A percentile compares a stretch with the other conserved stretches of the same genome.
These are phyloP conservation scores for Mytilinidion resinicola DNA, from an alignment of 495 filamentous ascomycete species.

Conservation along the genomic window DNA sequence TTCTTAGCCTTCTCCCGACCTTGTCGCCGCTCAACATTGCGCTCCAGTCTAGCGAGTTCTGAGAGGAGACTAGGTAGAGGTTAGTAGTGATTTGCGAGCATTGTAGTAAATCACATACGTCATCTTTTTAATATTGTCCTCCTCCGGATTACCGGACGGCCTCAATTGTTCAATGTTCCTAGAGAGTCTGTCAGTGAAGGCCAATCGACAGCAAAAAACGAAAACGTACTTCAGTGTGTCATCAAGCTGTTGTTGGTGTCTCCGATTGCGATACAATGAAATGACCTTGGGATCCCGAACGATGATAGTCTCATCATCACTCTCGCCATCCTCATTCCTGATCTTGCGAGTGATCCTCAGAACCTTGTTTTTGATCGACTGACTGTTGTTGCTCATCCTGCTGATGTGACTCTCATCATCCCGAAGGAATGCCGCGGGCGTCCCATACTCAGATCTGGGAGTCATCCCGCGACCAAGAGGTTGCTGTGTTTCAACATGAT, in stretches of 20 bases:
- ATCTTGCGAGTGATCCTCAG: constrained; percentile 67
- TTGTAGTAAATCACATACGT: constrained; percentile 33
- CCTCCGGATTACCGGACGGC: constrained; percentile 71
- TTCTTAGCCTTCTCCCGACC: constrained; percentile 88
- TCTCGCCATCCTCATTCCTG: constrained; percentile 55
- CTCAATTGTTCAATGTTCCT: constrained; percentile 50
- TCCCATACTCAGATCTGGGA: constrained; percentile 55
- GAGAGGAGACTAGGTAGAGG: constrained; percentile 52
- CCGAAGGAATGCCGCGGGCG: constrained; percentile 46
- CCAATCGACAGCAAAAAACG: background rate
- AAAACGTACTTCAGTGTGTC: constrained; percentile 39
- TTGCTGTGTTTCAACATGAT: constrained; percentile 56
- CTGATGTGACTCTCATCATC: constrained; percentile 90
- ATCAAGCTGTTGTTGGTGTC: constrained; percentile 52
- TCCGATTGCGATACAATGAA: constrained; percentile 53
- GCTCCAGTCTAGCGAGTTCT: constrained; percentile 74
- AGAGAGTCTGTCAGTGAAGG: background rate
- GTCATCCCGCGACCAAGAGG: constrained; percentile 39
- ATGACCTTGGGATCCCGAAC: constrained; percentile 71
- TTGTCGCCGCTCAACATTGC: constrained; percentile 85
- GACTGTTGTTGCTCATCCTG: constrained; percentile 62
- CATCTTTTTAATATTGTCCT: constrained; percentile 55
- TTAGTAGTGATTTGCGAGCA: constrained; percentile 4
- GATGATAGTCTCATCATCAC: constrained; percentile 52
- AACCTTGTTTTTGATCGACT: constrained; percentile 52